Base-by-base conservation (phyloP, 306 rosid genomes). In the Pachyrhizus erosus region DNA sequence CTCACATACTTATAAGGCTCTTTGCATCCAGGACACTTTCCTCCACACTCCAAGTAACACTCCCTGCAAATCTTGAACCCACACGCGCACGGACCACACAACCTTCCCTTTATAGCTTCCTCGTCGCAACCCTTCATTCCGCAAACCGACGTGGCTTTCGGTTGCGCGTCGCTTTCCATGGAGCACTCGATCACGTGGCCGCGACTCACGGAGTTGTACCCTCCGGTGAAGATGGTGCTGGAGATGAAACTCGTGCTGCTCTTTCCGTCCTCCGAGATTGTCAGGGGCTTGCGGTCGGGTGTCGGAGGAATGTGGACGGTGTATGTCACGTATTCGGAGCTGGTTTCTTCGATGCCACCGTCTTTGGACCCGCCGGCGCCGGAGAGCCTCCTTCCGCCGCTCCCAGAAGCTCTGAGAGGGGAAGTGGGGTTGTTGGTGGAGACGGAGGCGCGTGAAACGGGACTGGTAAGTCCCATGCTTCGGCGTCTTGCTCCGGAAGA, bases 261-360 rank as follows among this genome's bases (percentile, higher is more conserved):
- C 12, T 60, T 73, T 17, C 20, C n/a, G 7, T 39, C 48, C 0
- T 87, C 92, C 4, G 96, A 91, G 34, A 80, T 55, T 13, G 94
- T 85, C 55, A 90, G 76, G 1, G 93, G 76, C 42, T 73, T 90
- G 13, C 92, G 98, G 33, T 93, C 98, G 0, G 98, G 98, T 15
- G 98, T 93, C 23, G 98, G 93, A 45, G 98, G 98, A 26, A 93
- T 93, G 33, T 91, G 98, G 72, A 93, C 98, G 9, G 98, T 91
- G 80, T 93, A 93, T 1, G 82, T n/a, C 3, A 91, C 93, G 34
- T 66, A 90, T 12, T 91, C 93, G 0, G 94, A 55, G 45, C 40
- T 89, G 3, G 31, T 42, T 49, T 89, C 94, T 70, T 83, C 89
- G 0, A 82, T 88, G 21, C 21, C 42, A 2, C 68, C 69, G 2